These are phyloP conservation scores for Botrytis medusae DNA, from an alignment of 2,329 filamentous ascomycete genomes.

Conservation along the genomic window DNA sequence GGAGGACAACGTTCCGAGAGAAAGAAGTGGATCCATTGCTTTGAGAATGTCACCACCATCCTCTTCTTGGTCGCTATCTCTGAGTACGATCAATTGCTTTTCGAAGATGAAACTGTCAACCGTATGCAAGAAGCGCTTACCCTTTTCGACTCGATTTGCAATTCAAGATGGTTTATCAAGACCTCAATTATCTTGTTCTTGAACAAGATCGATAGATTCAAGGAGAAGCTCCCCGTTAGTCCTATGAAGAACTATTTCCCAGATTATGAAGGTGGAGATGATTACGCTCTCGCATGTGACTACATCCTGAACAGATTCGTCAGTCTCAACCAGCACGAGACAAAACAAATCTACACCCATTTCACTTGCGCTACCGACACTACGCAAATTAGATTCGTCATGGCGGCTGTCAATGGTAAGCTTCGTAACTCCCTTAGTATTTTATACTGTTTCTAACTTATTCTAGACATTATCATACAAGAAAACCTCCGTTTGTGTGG, in stretches of 20 bases:
- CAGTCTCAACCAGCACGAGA: conserved; percentile 97
- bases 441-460: conserved; percentile 44
- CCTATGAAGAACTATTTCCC: conserved; percentile 90
- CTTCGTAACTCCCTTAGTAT: conserved; percentile 22
- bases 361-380: conserved; percentile 99
- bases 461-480: conserved; percentile 96
- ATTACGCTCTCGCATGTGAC: conserved; percentile 94
- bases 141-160: conserved; percentile 83
- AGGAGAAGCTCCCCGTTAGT: conserved; percentile 78
- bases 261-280: conserved; percentile 90
- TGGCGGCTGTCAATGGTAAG: conserved; percentile 98
- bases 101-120: conserved; percentile 96
- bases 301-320: conserved; percentile 99
- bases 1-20: conserved; percentile 73
- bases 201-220: conserved; percentile 89
- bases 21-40: conserved; percentile 80
- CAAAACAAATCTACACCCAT: conserved; percentile 99
- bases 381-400: conserved; percentile 98
- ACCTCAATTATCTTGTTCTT: conserved; percentile 86
- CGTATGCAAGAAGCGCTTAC: conserved; percentile 90
- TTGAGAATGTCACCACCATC: conserved; percentile 80
- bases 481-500: conserved; percentile 97
- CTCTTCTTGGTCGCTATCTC: conserved; percentile 94
- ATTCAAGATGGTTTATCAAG: conserved; percentile 87
- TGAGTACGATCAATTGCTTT: conserved; percentile 93